phyloP scores from a whole-genome alignment of 108 stramenopile species.

The Fragilaria crotonensis region DNA sequence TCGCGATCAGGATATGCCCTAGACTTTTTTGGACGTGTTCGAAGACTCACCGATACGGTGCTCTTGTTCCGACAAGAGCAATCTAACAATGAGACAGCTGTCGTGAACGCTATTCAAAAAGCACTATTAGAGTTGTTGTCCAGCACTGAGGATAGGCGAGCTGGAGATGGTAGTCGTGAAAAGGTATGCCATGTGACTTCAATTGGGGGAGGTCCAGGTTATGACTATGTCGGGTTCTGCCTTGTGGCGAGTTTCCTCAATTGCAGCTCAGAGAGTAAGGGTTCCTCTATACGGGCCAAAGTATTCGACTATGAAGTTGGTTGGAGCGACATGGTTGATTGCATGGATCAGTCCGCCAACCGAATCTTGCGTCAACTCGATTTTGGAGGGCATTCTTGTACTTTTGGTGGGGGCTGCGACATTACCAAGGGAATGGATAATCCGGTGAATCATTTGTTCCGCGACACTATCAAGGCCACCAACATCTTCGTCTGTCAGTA shows the following conservation, averaged over 20 bases:
- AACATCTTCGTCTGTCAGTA: constrained; percentile 48
- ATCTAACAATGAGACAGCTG: not conserved
- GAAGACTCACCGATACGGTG: constrained; percentile 33
- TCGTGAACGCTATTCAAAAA: not conserved
- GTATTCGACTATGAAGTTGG: constrained; percentile 60
- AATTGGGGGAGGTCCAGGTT: constrained; percentile 65
- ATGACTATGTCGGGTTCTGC: constrained; percentile 41
- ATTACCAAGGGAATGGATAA: constrained; percentile 41
- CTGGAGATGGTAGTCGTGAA: not conserved
- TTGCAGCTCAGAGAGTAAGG: not conserved
- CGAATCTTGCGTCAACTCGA: not conserved
- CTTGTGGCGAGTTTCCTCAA: constrained; percentile 27
- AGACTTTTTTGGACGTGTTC: constrained; percentile 39
- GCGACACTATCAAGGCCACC: constrained; percentile 11
- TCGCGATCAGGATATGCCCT: constrained; percentile 50
- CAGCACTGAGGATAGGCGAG: not conserved
- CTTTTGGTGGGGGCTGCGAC: constrained; percentile 57
- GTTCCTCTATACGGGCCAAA: constrained; percentile 16
- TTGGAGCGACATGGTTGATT: constrained; percentile 39
- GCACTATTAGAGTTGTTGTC: not conserved
- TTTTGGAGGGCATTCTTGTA: constrained; percentile 3
- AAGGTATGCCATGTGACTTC: constrained; percentile 9
- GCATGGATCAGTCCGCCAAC: constrained; percentile 31
- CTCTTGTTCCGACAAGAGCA: constrained; percentile 14
- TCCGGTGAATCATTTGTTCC: constrained; percentile 22